These are phyloP conservation scores for Rubia peregrina DNA, from an alignment of 305 asterid genomes.

Conservation along the genomic window DNA sequence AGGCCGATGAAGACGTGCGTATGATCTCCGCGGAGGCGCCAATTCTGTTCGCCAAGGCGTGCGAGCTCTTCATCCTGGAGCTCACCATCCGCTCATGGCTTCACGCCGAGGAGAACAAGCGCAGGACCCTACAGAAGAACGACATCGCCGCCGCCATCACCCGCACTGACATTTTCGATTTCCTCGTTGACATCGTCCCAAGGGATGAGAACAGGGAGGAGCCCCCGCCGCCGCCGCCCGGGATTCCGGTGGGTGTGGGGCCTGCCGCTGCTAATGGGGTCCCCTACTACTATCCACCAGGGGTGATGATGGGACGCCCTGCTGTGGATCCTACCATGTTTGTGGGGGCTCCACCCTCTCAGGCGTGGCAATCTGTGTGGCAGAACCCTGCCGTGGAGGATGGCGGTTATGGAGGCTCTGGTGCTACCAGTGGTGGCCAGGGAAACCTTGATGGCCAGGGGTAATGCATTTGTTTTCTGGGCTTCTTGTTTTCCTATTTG, in stretches of 20 bases:
- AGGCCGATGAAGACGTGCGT: constrained; percentile 91
- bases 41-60: constrained; percentile 84
- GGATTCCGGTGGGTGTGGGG: constrained; percentile 47
- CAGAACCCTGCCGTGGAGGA: constrained; percentile 46
- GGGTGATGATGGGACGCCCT: constrained; percentile 53
- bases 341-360: constrained; percentile 59
- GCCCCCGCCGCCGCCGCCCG: constrained; percentile 31
- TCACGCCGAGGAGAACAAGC: constrained; percentile 96
- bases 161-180: constrained; percentile 80
- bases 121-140: constrained; percentile 81
- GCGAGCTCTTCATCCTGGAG: constrained; percentile 89
- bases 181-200: constrained; percentile 83
- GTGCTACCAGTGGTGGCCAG: constrained; percentile 39
- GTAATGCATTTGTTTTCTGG: constrained; percentile 19
- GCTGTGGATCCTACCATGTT: constrained; percentile 60
- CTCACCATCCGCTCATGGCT: constrained; percentile 93
- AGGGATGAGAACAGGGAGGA: constrained; percentile 86
- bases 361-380: constrained; percentile 87
- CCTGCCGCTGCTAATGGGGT: constrained; percentile 51
- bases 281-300: constrained; percentile 60
- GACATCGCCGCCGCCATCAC: constrained; percentile 91
- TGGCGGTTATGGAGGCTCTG: constrained; percentile 38
- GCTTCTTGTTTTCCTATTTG: not conserved
- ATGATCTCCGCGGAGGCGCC: constrained; percentile 97
- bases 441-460: constrained; percentile 69